Conservation (phyloP, 2,329 filamentous ascomycete genomes). For the Phialophora tarda region DNA sequence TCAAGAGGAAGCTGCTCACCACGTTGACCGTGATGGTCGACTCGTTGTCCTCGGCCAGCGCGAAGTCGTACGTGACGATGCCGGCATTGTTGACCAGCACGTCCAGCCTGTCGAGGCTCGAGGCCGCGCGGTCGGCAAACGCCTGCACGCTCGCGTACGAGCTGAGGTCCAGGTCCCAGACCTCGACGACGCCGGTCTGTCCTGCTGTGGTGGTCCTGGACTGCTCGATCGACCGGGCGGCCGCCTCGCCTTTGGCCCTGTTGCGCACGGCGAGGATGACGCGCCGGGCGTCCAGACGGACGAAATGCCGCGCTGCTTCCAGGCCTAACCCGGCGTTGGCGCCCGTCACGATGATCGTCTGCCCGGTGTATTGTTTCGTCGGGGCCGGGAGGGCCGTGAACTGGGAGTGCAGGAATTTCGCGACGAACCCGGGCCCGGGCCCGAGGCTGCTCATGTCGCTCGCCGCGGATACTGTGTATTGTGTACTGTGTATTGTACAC, state of each 20-base stretch:
- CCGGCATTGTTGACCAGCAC: conserved; percentile 49
- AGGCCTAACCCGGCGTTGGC: conserved; percentile 53
- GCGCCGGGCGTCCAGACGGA: conserved; percentile 46
- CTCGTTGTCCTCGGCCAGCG: conserved; percentile 26
- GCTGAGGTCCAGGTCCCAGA: conserved; percentile 54
- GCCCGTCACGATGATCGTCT: conserved; percentile 53
- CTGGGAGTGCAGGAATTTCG: conserved; percentile 14
- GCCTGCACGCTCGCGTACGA: conserved; percentile 48
- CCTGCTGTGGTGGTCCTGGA: conserved; percentile 9
- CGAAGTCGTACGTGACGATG: conserved; percentile 28
- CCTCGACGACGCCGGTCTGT: conserved; percentile 45
- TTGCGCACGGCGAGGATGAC: conserved; percentile 55
- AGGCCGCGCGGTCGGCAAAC: conserved; percentile 43
- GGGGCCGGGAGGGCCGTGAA: conserved; percentile 24
- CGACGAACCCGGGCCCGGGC: not conserved
- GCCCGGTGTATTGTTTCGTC: conserved; percentile 1
- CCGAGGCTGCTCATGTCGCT: not conserved
- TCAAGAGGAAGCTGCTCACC: conserved; percentile 36
- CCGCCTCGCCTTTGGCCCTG: conserved; percentile 48
- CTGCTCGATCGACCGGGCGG: conserved; percentile 47
- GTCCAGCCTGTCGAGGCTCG: conserved; percentile 43
- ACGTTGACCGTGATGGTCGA: conserved; percentile 39
- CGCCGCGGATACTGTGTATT: too few species aligned
- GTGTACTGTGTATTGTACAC: too few species aligned
- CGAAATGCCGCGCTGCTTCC: conserved; percentile 52